Conservation (phyloP, 805 yeast genomes). For the Candida oleophila region DNA sequence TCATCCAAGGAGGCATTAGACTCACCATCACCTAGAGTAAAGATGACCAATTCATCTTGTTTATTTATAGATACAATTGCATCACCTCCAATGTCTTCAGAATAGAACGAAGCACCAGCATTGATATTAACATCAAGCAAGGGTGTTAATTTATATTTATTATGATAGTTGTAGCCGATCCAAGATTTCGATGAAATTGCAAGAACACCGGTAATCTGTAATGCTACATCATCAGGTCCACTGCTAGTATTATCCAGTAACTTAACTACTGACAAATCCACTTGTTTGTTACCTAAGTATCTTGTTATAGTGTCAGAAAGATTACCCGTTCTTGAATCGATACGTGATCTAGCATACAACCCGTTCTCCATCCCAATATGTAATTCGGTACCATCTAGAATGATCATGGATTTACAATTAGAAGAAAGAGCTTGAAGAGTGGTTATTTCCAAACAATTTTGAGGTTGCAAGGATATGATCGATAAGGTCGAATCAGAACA, state of each 20-base stretch:
- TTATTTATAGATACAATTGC: slow-evolving; percentile 66
- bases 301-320: slow-evolving; percentile 63
- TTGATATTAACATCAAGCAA: slow-evolving; percentile 41
- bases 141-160: slow-evolving; percentile 41
- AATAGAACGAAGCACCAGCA: slow-evolving; percentile 52
- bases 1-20: slow-evolving; percentile 34
- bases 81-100: slow-evolving; percentile 58
- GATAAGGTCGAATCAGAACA: slow-evolving; percentile 69
- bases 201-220: slow-evolving; percentile 30
- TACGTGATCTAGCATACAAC: slow-evolving; percentile 60
- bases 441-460: slow-evolving; percentile 56
- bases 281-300: slow-evolving; percentile 71
- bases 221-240: slow-evolving; percentile 14
- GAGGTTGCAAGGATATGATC: slow-evolving; percentile 60
- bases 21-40: slow-evolving; percentile 46
- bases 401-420: slow-evolving; percentile 24
- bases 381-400: slow-evolving; percentile 15
- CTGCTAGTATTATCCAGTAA: slow-evolving; percentile 3
- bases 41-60: slow-evolving; percentile 48
- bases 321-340: slow-evolving; percentile 59
- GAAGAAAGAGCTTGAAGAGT: slow-evolving; percentile 68
- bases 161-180: slow-evolving; percentile 43
- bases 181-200: slow-evolving; percentile 58
- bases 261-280: slow-evolving; percentile 43
- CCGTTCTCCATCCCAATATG: slow-evolving; percentile 89